Conservation (phyloP, 2,329 filamentous ascomycete genomes). For the Beauveria medogensis region DNA sequence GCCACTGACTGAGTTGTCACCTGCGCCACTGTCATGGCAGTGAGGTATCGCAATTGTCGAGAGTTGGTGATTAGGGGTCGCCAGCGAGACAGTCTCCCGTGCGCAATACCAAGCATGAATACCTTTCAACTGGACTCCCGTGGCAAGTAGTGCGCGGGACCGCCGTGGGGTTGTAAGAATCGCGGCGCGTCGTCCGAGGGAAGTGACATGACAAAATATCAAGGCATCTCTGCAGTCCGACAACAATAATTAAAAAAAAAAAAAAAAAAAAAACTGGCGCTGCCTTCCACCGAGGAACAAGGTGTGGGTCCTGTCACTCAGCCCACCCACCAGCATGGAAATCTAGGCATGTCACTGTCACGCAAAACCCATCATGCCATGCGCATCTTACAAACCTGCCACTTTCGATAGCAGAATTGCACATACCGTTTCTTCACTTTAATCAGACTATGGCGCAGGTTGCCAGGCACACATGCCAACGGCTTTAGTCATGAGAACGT, state of each 20-base stretch:
- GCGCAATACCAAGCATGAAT: neutral
- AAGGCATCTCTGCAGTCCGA: neutral
- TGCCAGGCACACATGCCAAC: neutral
- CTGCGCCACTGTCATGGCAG: constrained; percentile 24
- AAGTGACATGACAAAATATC: neutral
- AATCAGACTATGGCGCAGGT: neutral
- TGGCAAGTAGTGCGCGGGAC: too few species aligned
- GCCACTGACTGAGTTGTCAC: neutral
- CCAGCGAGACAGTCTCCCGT: neutral
- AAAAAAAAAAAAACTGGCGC: neutral
- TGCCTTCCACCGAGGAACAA: too few species aligned
- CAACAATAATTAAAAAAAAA: neutral
- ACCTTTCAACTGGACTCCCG: neutral
- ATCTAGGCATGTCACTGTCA: neutral
- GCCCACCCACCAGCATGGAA: too few species aligned
- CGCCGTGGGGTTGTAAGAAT: neutral
- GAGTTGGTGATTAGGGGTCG: neutral
- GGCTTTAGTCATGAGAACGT: neutral
- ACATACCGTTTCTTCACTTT: constrained; percentile 1
- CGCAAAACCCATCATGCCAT: too few species aligned
- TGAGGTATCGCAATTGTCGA: constrained; percentile 11
- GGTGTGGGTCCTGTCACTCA: neutral
- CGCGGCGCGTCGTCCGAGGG: neutral
- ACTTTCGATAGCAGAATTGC: neutral
- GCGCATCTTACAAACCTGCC: neutral